Conservation (phyloP, 1,284 basidiomycete species). For the Ustilago tritici region DNA sequence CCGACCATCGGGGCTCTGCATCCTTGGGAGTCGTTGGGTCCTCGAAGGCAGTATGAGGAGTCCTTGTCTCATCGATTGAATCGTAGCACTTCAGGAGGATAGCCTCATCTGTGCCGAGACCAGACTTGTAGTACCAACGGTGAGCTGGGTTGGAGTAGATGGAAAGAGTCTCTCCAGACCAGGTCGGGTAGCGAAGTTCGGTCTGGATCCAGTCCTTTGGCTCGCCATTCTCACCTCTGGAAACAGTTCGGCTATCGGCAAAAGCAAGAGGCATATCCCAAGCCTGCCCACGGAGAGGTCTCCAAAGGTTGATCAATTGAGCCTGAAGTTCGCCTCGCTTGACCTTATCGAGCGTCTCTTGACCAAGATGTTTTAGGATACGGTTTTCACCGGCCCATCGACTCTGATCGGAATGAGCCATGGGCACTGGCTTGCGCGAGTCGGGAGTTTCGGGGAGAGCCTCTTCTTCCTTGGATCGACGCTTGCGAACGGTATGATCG, state of each 20-base stretch:
- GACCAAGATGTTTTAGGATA: slow-evolving; percentile 53
- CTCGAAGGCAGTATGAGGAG: slow-evolving; percentile 61
- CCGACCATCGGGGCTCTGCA: slow-evolving; percentile 55
- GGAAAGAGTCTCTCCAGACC: slow-evolving; percentile 57
- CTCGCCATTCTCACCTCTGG: slow-evolving; percentile 41
- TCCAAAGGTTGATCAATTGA: slow-evolving; percentile 81
- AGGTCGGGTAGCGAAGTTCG: slow-evolving; percentile 53
- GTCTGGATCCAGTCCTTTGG: slow-evolving; percentile 47
- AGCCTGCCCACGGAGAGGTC: slow-evolving; percentile 75
- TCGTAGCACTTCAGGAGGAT: slow-evolving; percentile 79
- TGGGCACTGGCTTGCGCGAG: slow-evolving; percentile 49
- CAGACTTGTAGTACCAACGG: slow-evolving; percentile 77
- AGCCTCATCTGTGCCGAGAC: slow-evolving; percentile 76
- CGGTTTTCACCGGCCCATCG: slow-evolving; percentile 57
- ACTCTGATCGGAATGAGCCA: slow-evolving; percentile 59
- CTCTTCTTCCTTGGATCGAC: slow-evolving; percentile 38
- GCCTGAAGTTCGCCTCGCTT: slow-evolving; percentile 70
- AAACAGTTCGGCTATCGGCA: slow-evolving; percentile 76
- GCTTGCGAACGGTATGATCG: slow-evolving; percentile 60
- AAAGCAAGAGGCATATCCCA: slow-evolving; percentile 76
- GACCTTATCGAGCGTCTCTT: slow-evolving; percentile 52
- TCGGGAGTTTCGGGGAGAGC: slow-evolving; percentile 47
- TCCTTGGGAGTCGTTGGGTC: slow-evolving; percentile 50
- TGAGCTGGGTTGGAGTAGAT: slow-evolving; percentile 75
- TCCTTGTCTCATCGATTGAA: slow-evolving; percentile 50